Evolutionary conservation across 2,329 filamentous ascomycete species (phyloP), one percentile per base, ranked within the genome.

Genomic region (Erysiphe pulchra): DNA sequence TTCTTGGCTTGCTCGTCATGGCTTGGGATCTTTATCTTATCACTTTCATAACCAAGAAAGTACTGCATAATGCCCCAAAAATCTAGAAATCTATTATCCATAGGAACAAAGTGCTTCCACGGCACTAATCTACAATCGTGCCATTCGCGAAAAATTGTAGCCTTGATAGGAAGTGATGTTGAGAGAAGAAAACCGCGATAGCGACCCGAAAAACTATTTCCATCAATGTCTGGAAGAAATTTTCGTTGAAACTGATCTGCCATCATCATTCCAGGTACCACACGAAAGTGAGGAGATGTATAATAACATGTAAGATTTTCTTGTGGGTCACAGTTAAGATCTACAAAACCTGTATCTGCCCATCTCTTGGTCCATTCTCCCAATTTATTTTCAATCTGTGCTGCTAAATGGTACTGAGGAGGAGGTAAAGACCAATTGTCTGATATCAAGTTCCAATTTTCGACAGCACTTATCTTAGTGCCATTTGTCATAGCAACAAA

Each of bases 91-190:
- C 76, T 70, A 54, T 72, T 80, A 56, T 85, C 79, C 73, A 90
- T 80, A 3, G 82, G 82, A 2, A 86, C 76, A 53, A 83, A 87
- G 59, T 90, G 82, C 54, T 75, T 73, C 82, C 82, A 90, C 0
- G 80, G 68, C 1, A 83, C 63, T 1, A 90, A 63, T 1, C 82
- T 68, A 42, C 68, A 69, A 57, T 86, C 81, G 55, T 86, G 81
- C 82, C 82, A 90, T 58, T 90, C 82, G 9, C 71, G 68, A 62
- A 77, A 90, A 31, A 87, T 63, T 0, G 81, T 84, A 1, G 78
- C 73, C 62, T 87, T 90, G 62, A 90, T 72, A 0, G 79, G 79
- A 4, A 86, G 59, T 2, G 70, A 75, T 0, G 72, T 79, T 12
- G 73, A 80, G 40, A 71, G 67, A 31, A 87, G 62, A 58, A 86